Conservation (phyloP, 225 moss, liverwort and hornwort species). For the Straminergon stramineum region DNA sequence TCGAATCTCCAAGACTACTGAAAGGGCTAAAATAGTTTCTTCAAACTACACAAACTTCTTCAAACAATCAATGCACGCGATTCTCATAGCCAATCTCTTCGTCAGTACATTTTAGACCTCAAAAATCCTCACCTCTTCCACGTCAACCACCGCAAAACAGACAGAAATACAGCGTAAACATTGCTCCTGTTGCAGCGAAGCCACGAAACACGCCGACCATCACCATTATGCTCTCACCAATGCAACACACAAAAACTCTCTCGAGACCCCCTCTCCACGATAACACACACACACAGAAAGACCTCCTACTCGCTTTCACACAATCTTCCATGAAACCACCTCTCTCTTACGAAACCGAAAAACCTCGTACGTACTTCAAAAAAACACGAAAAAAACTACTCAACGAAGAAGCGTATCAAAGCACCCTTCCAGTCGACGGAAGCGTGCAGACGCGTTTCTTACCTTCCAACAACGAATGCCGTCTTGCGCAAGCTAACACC, state of each 20-base stretch:
- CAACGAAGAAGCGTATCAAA: not conserved
- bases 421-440: not conserved
- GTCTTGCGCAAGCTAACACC: not conserved
- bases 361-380: not conserved
- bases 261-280: not conserved
- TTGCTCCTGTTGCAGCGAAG: not conserved
- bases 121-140: not conserved
- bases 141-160: not conserved
- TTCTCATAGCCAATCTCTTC: not conserved
- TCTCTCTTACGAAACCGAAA: no score
- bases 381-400: not conserved
- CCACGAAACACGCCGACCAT: not conserved
- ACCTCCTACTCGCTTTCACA: not conserved
- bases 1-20: not conserved
- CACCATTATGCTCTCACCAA: not conserved
- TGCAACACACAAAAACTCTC: not conserved
- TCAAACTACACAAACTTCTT: not conserved
- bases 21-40: not conserved
- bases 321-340: not conserved
- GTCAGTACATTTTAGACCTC: not conserved
- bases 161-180: not conserved
- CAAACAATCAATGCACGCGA: not conserved
- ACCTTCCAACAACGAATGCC: slow-evolving; percentile 9
- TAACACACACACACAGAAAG: not conserved
- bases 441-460: not conserved